Percentiles rank a stretch among this genome's conserved stretches.
Evolutionary conservation across 1,284 basidiomycete species (phyloP).

Genomic region (Papiliotrema laurentii): DNA sequence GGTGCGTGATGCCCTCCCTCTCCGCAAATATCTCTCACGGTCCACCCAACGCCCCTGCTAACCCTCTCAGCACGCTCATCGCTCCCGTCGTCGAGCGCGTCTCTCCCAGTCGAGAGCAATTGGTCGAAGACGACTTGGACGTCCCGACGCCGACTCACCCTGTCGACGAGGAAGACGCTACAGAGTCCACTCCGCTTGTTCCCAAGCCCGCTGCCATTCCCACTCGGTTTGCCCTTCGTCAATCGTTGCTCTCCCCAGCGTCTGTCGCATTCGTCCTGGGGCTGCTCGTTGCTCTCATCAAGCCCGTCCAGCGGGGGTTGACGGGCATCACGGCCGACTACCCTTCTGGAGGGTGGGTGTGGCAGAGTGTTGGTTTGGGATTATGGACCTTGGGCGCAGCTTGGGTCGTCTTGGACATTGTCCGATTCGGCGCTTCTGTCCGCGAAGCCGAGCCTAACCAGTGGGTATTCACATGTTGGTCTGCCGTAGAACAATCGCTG

Average conservation of each 20-base stretch:
- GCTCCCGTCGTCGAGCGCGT: constrained; percentile 12
- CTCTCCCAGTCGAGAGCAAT: constrained; percentile 3
- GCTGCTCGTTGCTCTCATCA: constrained; percentile 34
- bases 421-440: constrained; percentile 30
- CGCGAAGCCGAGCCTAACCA: constrained; percentile 22
- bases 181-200: constrained; percentile 32
- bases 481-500: constrained; percentile 2
- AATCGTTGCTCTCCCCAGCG: constrained; percentile 1
- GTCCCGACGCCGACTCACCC: constrained; percentile 6
- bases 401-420: constrained; percentile 33
- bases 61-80: constrained; percentile 4
- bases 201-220: neutral
- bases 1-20: constrained; percentile 29
- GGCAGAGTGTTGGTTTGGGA: constrained; percentile 27
- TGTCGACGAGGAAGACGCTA: constrained; percentile 17
- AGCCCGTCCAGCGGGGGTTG: constrained; percentile 27
- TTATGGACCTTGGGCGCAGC: constrained; percentile 25
- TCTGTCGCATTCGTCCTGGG: constrained; percentile 27
- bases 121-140: constrained; percentile 10
- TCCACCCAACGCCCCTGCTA: neutral
- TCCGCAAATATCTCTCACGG: too few species aligned
- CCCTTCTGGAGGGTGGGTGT: constrained; percentile 16
- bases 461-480: constrained; percentile 9
- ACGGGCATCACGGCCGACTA: constrained; percentile 15
- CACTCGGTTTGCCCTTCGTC: neutral